A percentile compares a stretch with the other conserved stretches of the same genome.
phyloP scores from a whole-genome alignment of 2,329 filamentous ascomycete genomes.

The Curvularia sp. region DNA sequence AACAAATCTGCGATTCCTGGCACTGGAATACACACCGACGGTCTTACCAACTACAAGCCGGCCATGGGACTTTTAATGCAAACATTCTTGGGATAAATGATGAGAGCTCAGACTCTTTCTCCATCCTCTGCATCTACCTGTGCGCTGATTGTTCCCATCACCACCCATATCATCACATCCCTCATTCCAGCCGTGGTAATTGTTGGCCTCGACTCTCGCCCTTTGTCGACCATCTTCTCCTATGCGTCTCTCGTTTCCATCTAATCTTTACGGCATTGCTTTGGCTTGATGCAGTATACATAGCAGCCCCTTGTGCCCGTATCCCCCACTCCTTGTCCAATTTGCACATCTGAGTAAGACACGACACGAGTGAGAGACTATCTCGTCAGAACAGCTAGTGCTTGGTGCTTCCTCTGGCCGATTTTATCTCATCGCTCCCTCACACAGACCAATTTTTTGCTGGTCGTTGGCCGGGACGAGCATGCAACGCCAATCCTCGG shows the following conservation, averaged over 20 bases:
- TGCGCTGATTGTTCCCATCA: background rate
- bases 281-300: no score
- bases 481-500: background rate
- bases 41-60: background rate
- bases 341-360: background rate
- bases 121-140: background rate
- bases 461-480: background rate
- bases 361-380: background rate
- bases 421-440: conserved; percentile 1
- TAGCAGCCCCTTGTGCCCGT: background rate
- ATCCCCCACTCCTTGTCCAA: background rate
- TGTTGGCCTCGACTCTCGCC: background rate
- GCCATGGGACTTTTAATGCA: background rate
- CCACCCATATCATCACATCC: background rate
- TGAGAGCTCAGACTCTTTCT: background rate
- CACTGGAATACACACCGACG: background rate
- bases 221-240: conserved; percentile 9
- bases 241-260: background rate
- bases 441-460: background rate
- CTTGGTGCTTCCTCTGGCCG: background rate
- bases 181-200: background rate
- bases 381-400: background rate
- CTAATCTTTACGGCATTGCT: background rate
- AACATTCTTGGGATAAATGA: background rate
- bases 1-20: background rate